Evolutionary conservation across 2,329 filamentous ascomycete genomes (phyloP).

Genomic region (Diatrype stigma): DNA sequence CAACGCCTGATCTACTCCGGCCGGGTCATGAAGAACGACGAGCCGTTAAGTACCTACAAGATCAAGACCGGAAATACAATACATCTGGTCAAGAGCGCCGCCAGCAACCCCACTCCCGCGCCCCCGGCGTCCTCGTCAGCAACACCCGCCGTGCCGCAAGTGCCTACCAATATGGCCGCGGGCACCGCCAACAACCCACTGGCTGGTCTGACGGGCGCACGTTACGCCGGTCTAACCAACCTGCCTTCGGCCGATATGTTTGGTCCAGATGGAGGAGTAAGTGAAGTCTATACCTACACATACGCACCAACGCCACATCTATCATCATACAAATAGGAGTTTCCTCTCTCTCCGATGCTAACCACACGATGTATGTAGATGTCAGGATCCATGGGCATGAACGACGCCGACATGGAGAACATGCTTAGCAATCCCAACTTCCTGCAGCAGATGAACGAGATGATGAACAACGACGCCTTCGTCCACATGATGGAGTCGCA

Average conservation of each 20-base stretch:
- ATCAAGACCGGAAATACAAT: slow-evolving; percentile 95
- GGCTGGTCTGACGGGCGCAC: slow-evolving; percentile 83
- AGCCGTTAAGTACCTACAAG: slow-evolving; percentile 81
- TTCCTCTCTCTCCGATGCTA: too few relatives aligned
- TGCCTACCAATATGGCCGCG: slow-evolving; percentile 74
- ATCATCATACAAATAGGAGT: background rate
- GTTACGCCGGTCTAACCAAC: slow-evolving; percentile 88
- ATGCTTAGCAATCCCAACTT: slow-evolving; percentile 89
- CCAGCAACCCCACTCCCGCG: slow-evolving; percentile 65
- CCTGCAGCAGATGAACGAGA: slow-evolving; percentile 84
- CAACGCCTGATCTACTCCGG: slow-evolving; percentile 98
- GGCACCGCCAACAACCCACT: slow-evolving; percentile 85
- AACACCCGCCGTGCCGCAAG: slow-evolving; percentile 49
- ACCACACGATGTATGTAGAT: slow-evolving; percentile 66
- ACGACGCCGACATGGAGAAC: slow-evolving; percentile 73
- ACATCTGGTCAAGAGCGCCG: slow-evolving; percentile 93
- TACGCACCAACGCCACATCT: slow-evolving; percentile 2
- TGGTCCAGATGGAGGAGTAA: slow-evolving; percentile 88
- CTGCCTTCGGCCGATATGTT: slow-evolving; percentile 86
- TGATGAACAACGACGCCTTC: slow-evolving; percentile 90
- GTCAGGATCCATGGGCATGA: slow-evolving; percentile 69
- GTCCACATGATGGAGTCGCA: slow-evolving; percentile 92
- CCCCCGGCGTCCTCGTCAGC: slow-evolving; percentile 37
- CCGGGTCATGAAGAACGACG: slow-evolving; percentile 91
- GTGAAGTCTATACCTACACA: too few relatives aligned